phyloP scores from a whole-genome alignment of 106 monocot species.

The Posidonia australis region DNA sequence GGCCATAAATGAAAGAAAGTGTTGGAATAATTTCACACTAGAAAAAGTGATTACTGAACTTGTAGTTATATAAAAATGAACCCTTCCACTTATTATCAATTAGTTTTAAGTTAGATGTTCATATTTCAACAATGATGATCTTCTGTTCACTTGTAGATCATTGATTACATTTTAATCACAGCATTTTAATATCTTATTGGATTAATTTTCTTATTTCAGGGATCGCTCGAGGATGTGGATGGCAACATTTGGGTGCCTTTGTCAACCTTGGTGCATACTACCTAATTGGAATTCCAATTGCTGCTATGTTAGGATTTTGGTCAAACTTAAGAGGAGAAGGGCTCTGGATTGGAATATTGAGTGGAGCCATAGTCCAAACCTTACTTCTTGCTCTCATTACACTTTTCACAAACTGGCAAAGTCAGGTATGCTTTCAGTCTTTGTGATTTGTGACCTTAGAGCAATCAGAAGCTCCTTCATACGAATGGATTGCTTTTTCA shows the following conservation, averaged over 20 bases:
- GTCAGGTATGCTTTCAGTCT: slow-evolving; percentile 34
- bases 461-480: background rate
- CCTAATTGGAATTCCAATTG: slow-evolving; percentile 56
- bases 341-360: slow-evolving; percentile 69
- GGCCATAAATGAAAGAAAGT: too few species aligned
- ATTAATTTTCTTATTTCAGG: slow-evolving; percentile 14
- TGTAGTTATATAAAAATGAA: too few species aligned
- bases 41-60: too few species aligned
- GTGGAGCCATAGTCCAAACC: slow-evolving; percentile 43
- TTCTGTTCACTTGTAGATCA: background rate
- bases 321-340: slow-evolving; percentile 48
- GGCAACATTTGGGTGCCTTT: slow-evolving; percentile 50
- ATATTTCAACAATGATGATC: too few species aligned
- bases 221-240: slow-evolving; percentile 53
- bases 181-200: too few species aligned
- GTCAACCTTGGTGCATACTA: slow-evolving; percentile 43
- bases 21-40: too few species aligned
- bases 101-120: too few species aligned
- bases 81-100: too few species aligned
- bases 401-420: slow-evolving; percentile 67
- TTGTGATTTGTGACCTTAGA: background rate
- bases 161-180: background rate
- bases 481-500: background rate
- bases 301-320: slow-evolving; percentile 44
- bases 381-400: slow-evolving; percentile 48